Conservation (phyloP, 108 stramenopile species). For the Cyclotella baltica region DNA sequence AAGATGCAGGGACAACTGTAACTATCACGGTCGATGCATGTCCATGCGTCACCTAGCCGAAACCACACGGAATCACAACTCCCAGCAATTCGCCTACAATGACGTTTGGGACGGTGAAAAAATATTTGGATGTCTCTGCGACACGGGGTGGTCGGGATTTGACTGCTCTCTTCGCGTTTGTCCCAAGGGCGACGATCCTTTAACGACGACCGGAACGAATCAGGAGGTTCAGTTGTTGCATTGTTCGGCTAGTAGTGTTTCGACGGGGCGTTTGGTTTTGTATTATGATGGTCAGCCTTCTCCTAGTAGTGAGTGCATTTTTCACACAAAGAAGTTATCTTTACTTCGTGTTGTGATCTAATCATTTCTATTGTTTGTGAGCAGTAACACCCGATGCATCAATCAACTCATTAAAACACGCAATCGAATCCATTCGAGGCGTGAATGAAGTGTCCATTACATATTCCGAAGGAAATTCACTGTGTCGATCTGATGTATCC, state of each 20-base stretch:
- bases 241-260: conserved; percentile 57
- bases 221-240: conserved; percentile 66
- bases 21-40: conserved; percentile 31
- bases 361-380: not conserved
- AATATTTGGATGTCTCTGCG: conserved; percentile 84
- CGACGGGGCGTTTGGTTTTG: conserved; percentile 54
- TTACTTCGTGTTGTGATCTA: no score
- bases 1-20: conserved; percentile 46
- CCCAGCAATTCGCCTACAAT: conserved; percentile 39
- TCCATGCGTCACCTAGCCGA: conserved; percentile 39
- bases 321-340: not conserved
- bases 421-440: conserved; percentile 55
- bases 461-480: conserved; percentile 40
- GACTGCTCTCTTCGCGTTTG: conserved; percentile 69
- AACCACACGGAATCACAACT: conserved; percentile 38
- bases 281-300: conserved; percentile 48
- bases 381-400: conserved; percentile 31
- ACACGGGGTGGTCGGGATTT: conserved; percentile 63
- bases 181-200: conserved; percentile 79
- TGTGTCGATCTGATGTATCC: conserved; percentile 39
- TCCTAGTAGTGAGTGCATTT: conserved; percentile 3
- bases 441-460: conserved; percentile 52
- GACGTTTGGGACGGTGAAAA: conserved; percentile 75
- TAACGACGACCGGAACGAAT: conserved; percentile 50
- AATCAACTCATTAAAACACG: conserved; percentile 53